A percentile compares a stretch with the other conserved stretches of the same genome.
These are phyloP conservation scores for Amylocarpus encephaloides DNA, from an alignment of 2,329 filamentous ascomycete genomes.

Conservation along the genomic window DNA sequence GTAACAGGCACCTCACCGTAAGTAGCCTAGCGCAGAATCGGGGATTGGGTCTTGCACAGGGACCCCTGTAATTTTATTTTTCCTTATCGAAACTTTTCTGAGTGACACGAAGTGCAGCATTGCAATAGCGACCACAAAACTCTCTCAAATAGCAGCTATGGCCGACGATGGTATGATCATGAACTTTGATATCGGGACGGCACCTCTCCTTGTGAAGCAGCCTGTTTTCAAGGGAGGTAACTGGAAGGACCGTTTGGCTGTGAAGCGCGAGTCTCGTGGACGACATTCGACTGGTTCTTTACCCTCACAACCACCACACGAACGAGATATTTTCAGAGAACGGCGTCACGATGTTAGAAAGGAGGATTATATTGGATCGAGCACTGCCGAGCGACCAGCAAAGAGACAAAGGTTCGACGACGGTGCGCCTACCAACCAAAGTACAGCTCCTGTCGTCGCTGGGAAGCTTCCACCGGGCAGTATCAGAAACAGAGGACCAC, in stretches of 20 bases:
- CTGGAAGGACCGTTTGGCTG: constrained; percentile 83
- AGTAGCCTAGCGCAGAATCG: constrained; percentile 15
- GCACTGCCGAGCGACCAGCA: constrained; percentile 20
- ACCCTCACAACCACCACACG: constrained; percentile 13
- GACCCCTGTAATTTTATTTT: constrained; percentile 15
- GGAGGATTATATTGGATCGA: constrained; percentile 31
- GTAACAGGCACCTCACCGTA: constrained; percentile 1
- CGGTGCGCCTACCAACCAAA: constrained; percentile 8
- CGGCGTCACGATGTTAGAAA: constrained; percentile 18
- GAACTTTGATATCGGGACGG: constrained; percentile 77
- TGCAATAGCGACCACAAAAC: background rate
- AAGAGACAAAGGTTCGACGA: constrained; percentile 42
- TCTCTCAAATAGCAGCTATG: constrained; percentile 46
- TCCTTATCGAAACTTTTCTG: constrained; percentile 20
- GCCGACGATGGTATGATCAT: constrained; percentile 92
- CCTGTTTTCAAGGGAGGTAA: constrained; percentile 74
- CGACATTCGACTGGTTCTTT: constrained; percentile 35
- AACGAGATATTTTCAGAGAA: constrained; percentile 27
- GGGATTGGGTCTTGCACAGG: constrained; percentile 3
- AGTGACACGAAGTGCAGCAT: background rate
- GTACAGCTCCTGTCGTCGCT: constrained; percentile 20
- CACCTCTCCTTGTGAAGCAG: constrained; percentile 53
- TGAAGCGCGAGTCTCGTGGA: constrained; percentile 60
- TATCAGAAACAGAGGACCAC: constrained; percentile 27
- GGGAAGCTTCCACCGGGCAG: constrained; percentile 35